Conservation (phyloP, 805 yeast species). For the Zygosaccharomyces lentus region DNA sequence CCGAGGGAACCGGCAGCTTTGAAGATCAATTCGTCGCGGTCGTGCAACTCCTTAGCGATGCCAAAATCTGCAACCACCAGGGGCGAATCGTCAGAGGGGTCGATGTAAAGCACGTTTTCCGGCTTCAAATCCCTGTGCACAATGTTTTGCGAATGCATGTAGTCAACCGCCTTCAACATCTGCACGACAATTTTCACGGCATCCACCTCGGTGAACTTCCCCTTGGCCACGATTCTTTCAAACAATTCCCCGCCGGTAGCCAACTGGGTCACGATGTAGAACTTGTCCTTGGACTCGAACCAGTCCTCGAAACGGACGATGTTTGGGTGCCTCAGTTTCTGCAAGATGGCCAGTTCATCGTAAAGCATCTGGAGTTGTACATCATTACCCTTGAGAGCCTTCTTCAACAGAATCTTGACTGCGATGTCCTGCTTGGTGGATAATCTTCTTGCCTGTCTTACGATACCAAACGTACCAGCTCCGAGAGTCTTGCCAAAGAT, state of each 20-base stretch:
- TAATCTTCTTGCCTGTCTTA: constrained; percentile 61
- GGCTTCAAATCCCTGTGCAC: constrained; percentile 96
- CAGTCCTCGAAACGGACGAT: constrained; percentile 88
- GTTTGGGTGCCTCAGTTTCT: constrained; percentile 70
- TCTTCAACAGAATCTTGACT: constrained; percentile 80
- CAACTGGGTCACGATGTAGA: constrained; percentile 87
- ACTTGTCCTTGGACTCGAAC: constrained; percentile 90
- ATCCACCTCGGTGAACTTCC: constrained; percentile 83
- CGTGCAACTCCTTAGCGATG: constrained; percentile 72
- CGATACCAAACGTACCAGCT: constrained; percentile 94
- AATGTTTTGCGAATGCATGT: constrained; percentile 69
- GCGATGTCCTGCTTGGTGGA: constrained; percentile 71
- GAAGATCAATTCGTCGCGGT: constrained; percentile 56
- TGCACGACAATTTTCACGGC: constrained; percentile 75
- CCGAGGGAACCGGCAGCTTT: constrained; percentile 91
- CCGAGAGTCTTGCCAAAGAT: constrained; percentile 82
- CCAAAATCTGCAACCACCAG: constrained; percentile 95
- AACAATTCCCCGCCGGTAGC: constrained; percentile 96
- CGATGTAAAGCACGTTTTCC: constrained; percentile 77
- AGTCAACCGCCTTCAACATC: constrained; percentile 70
- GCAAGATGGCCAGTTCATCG: constrained; percentile 71
- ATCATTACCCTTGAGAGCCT: constrained; percentile 76
- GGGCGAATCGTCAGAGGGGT: constrained; percentile 54
- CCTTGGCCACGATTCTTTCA: constrained; percentile 75
- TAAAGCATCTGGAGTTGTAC: constrained; percentile 52